Evolutionary conservation across 305 asterid species (phyloP).

Genomic region (Withania somnifera): DNA sequence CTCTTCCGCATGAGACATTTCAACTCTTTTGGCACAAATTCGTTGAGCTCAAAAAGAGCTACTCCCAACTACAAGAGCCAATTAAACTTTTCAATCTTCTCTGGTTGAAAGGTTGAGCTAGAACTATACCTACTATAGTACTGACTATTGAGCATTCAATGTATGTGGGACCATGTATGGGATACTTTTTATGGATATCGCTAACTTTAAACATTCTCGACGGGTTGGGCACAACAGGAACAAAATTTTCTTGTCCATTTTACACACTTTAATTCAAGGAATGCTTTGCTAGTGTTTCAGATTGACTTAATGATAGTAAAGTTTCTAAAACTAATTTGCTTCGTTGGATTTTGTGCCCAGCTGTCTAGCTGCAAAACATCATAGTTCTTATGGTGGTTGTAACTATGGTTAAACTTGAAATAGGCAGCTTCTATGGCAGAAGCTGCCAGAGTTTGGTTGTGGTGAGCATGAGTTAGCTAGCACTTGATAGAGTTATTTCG

Average conservation of each 20-base stretch:
- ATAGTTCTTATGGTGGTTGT: neutral
- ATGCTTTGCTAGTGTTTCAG: neutral
- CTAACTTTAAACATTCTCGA: neutral
- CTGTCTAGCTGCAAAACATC: neutral
- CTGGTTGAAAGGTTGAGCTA: neutral
- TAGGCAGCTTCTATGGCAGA: neutral
- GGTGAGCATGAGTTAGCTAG: neutral
- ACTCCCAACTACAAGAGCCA: neutral
- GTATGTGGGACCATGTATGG: neutral
- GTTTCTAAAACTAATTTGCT: neutral
- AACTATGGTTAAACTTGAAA: neutral
- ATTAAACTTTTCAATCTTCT: neutral
- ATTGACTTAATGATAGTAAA: neutral
- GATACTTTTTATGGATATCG: neutral
- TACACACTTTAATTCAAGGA: neutral
- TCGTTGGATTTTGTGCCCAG: neutral
- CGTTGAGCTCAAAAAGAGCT: neutral
- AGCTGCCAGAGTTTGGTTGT: neutral
- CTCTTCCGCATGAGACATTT: neutral
- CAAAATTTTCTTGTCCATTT: neutral
- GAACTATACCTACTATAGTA: neutral
- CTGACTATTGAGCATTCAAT: neutral
- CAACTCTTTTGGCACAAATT: neutral
- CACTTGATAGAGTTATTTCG: neutral
- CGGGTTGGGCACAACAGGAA: neutral